Conservation (phyloP, 148 eudicot genomes). For the Hydrangea macrophylla region DNA sequence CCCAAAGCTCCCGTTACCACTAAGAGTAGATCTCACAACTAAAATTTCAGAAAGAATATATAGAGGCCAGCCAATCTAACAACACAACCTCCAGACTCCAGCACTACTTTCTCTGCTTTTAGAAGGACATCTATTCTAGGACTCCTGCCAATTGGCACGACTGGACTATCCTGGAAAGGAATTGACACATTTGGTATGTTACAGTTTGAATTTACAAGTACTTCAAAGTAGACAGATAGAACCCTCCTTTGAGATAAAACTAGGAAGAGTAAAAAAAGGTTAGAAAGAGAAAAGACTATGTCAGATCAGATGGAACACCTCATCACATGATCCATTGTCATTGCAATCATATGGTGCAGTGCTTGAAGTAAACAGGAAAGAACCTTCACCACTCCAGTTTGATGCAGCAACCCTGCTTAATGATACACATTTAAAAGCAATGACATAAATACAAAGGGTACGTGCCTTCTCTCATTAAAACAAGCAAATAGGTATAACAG, state of each 20-base stretch:
- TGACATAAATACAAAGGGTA: background rate
- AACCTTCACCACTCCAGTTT: constrained; percentile 76
- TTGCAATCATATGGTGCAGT: constrained; percentile 73
- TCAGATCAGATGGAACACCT: constrained; percentile 44
- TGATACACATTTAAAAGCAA: constrained; percentile 10
- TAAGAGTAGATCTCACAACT: background rate
- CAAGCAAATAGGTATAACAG: background rate
- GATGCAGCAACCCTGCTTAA: constrained; percentile 59
- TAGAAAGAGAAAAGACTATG: background rate
- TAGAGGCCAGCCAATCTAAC: constrained; percentile 90
- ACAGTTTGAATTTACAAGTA: background rate
- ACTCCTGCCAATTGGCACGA: constrained; percentile 73
- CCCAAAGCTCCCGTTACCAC: background rate
- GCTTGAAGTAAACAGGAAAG: constrained; percentile 85
- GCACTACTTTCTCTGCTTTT: constrained; percentile 65
- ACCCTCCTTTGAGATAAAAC: background rate
- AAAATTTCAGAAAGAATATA: constrained; percentile 59
- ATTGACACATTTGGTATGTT: background rate
- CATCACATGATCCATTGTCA: constrained; percentile 82
- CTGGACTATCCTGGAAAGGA: constrained; percentile 55
- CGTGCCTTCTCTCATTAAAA: background rate
- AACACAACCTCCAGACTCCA: constrained; percentile 67
- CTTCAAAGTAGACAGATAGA: background rate
- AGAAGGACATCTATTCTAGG: constrained; percentile 79
- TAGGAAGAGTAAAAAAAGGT: background rate